Evolutionary conservation across 108 stramenopile species (phyloP).

Genomic region (Skeletonema tropicum): DNA sequence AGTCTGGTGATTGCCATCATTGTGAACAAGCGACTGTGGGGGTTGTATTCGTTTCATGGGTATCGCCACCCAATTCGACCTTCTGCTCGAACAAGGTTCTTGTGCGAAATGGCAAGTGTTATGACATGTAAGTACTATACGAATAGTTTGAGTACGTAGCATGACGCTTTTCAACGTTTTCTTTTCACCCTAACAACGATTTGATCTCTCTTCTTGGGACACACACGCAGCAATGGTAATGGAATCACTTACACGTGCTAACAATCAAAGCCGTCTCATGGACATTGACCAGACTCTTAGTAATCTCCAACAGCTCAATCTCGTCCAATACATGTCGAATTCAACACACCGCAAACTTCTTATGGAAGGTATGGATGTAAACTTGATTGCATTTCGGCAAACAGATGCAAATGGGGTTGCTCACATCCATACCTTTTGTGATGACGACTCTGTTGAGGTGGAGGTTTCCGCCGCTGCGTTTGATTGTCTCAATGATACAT

Average conservation of each 20-base stretch:
- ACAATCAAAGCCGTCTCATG: conserved; percentile 25
- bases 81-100: conserved; percentile 25
- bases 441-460: not conserved
- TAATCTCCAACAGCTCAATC: conserved; percentile 9
- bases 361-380: conserved; percentile 18
- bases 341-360: not conserved
- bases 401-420: not conserved
- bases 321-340: not conserved
- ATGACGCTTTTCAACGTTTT: too few species aligned
- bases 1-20: conserved; percentile 43
- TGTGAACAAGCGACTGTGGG: conserved; percentile 46
- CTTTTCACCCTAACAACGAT: not conserved
- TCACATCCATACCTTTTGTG: conserved; percentile 14
- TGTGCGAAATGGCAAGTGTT: conserved; percentile 43
- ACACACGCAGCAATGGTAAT: conserved; percentile 21
- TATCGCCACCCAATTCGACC: conserved; percentile 27
- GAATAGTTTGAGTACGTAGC: not conserved
- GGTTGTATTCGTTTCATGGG: conserved; percentile 42
- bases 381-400: conserved; percentile 31
- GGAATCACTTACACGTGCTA: conserved; percentile 21
- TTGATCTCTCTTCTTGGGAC: not conserved
- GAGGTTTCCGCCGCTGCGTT: conserved; percentile 22
- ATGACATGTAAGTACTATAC: conserved; percentile 11
- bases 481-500: conserved; percentile 24
- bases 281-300: conserved; percentile 13